A percentile compares a stretch with the other conserved stretches of the same genome.
phyloP scores from a whole-genome alignment of 73 alveolate species.

The Diophrys sp. region DNA sequence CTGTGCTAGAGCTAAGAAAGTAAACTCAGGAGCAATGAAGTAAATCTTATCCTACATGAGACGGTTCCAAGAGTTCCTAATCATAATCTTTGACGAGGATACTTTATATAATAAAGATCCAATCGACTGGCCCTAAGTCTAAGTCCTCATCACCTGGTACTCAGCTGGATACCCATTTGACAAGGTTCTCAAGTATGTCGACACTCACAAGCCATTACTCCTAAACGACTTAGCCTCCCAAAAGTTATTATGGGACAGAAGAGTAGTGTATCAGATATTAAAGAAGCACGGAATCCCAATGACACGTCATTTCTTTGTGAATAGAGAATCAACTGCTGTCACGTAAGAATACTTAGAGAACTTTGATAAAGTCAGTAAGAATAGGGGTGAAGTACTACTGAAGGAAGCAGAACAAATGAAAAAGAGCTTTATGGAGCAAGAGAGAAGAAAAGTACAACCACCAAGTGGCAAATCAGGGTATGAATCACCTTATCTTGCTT shows the following conservation, averaged over 20 bases:
- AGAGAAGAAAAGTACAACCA: slow-evolving; percentile 1
- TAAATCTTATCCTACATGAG: slow-evolving; percentile 66
- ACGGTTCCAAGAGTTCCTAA: slow-evolving; percentile 61
- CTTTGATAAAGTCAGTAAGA: slow-evolving; percentile 24
- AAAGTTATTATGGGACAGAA: slow-evolving; percentile 89
- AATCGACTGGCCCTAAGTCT: slow-evolving; percentile 89
- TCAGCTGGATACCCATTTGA: slow-evolving; percentile 89
- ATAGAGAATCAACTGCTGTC: slow-evolving; percentile 57
- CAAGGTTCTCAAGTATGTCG: slow-evolving; percentile 81
- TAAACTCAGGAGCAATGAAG: slow-evolving; percentile 73
- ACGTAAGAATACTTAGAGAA: slow-evolving; percentile 38
- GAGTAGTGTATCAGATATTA: slow-evolving; percentile 67
- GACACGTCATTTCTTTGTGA: slow-evolving; percentile 64
- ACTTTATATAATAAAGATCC: slow-evolving; percentile 70
- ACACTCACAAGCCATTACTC: slow-evolving; percentile 80
- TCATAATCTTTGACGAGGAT: slow-evolving; percentile 71
- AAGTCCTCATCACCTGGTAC: slow-evolving; percentile 84
- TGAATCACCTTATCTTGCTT: too few species aligned
- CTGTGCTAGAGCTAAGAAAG: slow-evolving; percentile 86
- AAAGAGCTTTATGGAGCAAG: not conserved
- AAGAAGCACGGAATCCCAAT: slow-evolving; percentile 67
- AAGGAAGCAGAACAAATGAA: slow-evolving; percentile 36
- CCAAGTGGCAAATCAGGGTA: slow-evolving; percentile 2
- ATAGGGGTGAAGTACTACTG: slow-evolving; percentile 45
- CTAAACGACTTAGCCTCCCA: slow-evolving; percentile 87